Base-by-base conservation (phyloP, 2,329 filamentous ascomycete genomes). In the Madurella mycetomatis region DNA sequence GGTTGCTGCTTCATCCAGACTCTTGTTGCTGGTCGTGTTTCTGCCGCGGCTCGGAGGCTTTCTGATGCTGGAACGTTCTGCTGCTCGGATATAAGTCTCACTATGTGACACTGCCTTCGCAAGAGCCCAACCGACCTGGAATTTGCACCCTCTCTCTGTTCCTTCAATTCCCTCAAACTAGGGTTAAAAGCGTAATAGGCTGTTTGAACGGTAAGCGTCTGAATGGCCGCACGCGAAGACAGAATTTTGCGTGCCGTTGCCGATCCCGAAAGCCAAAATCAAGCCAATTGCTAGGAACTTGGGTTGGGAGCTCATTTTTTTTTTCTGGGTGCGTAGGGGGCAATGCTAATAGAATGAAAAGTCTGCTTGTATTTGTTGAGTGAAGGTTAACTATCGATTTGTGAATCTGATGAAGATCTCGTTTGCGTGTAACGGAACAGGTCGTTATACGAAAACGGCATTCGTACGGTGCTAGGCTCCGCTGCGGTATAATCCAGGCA, bases 111-210 rank as follows among this genome's bases (percentile, higher is more conserved):
- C 15, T 12, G 25, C 1, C 1, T 37, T n/a, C 5, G 8, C 8
- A 19, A 9, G 2, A 7, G 7, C 17, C 8, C 8, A 46, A 13
- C 57, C 48, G 30, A 63, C 61, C 51, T 47, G 4, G 57, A 39
- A 40, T 47, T 43, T 15, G 55, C 44, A 30, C 57, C 54, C 15
- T 61, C 59, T 16, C 52, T 44, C 18, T 51, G 51, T n/a, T 63
- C 54, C 40, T 55, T 57, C 30, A 56, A 40, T 31, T 65, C 63
- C 48, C 59, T 51, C 9, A 67, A 34, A 45, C 54, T 58, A n/a
- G 63, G 64, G 15, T 55, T 55, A 44, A 67, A 66, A 17, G 60
- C 58, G 43, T 67, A 66, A 39, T 59, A 59, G 17, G 62, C 65
- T 67, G 55, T 16, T 7, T n/a, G 12, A 42, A 9, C 2, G 39